phyloP scores from a whole-genome alignment of 768 basidiomycete species.

The Leccinum rimulosum region DNA sequence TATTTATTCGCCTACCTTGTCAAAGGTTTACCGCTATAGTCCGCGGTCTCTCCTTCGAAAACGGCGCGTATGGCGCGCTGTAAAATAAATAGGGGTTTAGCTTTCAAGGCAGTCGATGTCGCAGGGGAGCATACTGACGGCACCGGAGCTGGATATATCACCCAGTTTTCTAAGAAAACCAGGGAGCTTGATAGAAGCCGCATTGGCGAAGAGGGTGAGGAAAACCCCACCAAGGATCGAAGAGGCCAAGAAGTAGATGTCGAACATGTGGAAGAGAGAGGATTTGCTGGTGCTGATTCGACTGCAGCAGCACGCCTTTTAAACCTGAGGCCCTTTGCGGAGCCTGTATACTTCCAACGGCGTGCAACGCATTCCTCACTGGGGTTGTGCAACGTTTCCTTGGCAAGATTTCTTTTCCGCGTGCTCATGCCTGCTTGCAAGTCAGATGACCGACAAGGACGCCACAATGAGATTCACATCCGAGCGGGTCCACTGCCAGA shows the following conservation, averaged over 20 bases:
- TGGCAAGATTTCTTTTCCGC: neutral
- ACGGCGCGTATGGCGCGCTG: conserved; percentile 5
- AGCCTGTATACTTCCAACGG: neutral
- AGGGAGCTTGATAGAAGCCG: conserved; percentile 8
- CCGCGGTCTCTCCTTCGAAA: neutral
- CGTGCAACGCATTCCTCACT: neutral
- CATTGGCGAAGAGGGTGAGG: conserved; percentile 14
- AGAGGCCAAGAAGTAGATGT: conserved; percentile 10
- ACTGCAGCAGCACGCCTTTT: neutral
- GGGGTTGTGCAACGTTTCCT: neutral
- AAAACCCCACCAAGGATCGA: conserved; percentile 17
- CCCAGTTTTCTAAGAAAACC: conserved; percentile 6
- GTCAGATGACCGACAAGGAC: neutral
- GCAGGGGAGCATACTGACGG: conserved; percentile 5
- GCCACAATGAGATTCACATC: neutral
- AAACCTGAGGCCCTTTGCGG: neutral
- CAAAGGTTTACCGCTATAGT: conserved; percentile 11
- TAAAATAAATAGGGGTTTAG: neutral
- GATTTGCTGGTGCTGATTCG: neutral
- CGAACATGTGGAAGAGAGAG: conserved; percentile 9
- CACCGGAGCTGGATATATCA: neutral
- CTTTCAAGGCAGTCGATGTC: neutral
- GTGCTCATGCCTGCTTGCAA: neutral
- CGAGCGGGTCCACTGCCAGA: neutral
- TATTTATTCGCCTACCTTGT: conserved; percentile 7